Percentiles rank a stretch among this genome's conserved stretches.
These are phyloP conservation scores for Kwoniella sp. DNA, from an alignment of 768 basidiomycete species.

Conservation along the genomic window DNA sequence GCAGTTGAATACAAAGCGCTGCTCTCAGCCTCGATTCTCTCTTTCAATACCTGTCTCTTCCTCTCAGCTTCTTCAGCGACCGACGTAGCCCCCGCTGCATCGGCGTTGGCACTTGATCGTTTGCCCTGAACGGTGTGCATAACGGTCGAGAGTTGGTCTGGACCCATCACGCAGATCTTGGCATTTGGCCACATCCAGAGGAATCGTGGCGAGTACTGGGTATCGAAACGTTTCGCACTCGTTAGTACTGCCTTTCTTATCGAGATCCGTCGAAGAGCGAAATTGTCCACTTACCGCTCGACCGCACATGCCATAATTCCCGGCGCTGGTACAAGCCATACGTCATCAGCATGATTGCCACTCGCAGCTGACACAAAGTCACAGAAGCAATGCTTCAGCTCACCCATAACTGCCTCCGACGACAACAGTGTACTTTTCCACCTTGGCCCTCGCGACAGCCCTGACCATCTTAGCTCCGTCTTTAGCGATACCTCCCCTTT, in stretches of 20 bases:
- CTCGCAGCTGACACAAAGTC: background rate
- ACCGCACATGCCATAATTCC: slow-evolving; percentile 95
- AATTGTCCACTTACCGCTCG: slow-evolving; percentile 74
- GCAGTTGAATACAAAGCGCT: slow-evolving; percentile 85
- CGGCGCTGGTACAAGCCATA: slow-evolving; percentile 61
- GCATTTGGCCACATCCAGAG: slow-evolving; percentile 99
- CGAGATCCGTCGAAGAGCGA: slow-evolving; percentile 17
- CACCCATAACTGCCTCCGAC: slow-evolving; percentile 87
- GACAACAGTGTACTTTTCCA: slow-evolving; percentile 89
- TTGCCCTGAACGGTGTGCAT: slow-evolving; percentile 84
- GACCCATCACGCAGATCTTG: slow-evolving; percentile 93
- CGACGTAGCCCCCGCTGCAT: background rate
- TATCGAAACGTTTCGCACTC: background rate
- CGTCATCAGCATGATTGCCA: slow-evolving; percentile 2
- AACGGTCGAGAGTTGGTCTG: slow-evolving; percentile 86
- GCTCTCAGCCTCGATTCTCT: slow-evolving; percentile 85
- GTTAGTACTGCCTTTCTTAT: slow-evolving; percentile 1
- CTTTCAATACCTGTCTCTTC: slow-evolving; percentile 60
- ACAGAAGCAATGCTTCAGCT: slow-evolving; percentile 2
- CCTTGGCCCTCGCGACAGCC: slow-evolving; percentile 69
- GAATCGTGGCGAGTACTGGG: slow-evolving; percentile 87
- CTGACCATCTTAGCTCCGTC: slow-evolving; percentile 98
- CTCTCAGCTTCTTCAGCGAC: slow-evolving; percentile 16
- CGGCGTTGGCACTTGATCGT: slow-evolving; percentile 36
- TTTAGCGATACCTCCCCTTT: slow-evolving; percentile 90